A percentile compares a stretch with the other conserved stretches of the same genome.
These are phyloP conservation scores for Podila minutissima DNA, from an alignment of 192 early-diverging fungal genomes.

Conservation along the genomic window DNA sequence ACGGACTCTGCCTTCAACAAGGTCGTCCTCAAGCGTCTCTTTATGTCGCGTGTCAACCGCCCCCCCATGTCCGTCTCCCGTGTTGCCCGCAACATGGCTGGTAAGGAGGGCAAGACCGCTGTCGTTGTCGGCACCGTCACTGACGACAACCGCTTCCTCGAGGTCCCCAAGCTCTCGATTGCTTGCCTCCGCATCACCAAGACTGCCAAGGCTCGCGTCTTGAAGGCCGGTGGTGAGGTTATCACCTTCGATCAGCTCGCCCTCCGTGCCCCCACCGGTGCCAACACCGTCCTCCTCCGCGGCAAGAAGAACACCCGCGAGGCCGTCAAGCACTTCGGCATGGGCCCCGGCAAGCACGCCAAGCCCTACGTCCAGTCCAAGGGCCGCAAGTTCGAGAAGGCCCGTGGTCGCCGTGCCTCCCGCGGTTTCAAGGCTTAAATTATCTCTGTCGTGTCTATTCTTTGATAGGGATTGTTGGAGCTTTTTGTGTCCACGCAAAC, in stretches of 20 bases:
- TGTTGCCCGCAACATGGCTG: slow-evolving; percentile 75
- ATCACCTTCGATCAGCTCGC: too few species aligned
- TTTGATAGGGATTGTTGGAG: slow-evolving; percentile 12
- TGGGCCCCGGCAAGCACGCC: slow-evolving; percentile 55
- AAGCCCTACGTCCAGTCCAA: slow-evolving; percentile 96
- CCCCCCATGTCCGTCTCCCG: slow-evolving; percentile 96
- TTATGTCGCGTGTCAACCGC: slow-evolving; percentile 98
- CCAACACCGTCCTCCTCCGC: too few species aligned
- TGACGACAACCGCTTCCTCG: slow-evolving; percentile 93
- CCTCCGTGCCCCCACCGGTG: too few species aligned
- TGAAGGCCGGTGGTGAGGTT: slow-evolving; percentile 99
- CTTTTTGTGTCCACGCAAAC: neutral
- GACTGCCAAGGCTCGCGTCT: slow-evolving; percentile 95
- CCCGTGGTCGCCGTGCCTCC: slow-evolving; percentile 99
- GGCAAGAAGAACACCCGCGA: too few species aligned
- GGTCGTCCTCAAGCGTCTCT: slow-evolving; percentile 97
- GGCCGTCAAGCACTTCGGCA: slow-evolving; percentile 99
- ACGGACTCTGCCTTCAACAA: slow-evolving; percentile 99
- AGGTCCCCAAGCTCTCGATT: slow-evolving; percentile 92
- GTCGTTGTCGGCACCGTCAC: slow-evolving; percentile 97
- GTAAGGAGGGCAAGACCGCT: slow-evolving; percentile 87
- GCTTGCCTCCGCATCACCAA: slow-evolving; percentile 96
- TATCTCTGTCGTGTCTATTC: neutral
- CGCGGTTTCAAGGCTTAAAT: slow-evolving; percentile 96
- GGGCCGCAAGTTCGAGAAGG: slow-evolving; percentile 99